Evolutionary conservation across 2,329 filamentous ascomycete genomes (phyloP), one percentile per base, ranked within the genome.

Genomic region (Beauveria sp.): DNA sequence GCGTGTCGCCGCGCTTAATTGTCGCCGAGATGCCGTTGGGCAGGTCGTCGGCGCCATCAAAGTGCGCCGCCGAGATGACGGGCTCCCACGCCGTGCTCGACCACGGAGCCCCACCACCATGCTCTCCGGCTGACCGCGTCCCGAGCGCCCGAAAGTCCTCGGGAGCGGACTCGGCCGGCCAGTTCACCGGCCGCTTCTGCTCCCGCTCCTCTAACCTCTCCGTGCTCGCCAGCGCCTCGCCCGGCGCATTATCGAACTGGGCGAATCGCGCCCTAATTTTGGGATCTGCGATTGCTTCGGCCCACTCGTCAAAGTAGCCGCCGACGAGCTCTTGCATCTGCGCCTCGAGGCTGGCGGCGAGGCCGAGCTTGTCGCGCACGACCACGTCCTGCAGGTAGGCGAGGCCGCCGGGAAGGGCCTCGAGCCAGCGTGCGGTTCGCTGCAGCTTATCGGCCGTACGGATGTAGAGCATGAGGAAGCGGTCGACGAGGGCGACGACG

Each of bases 401-500:
- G 74, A 96, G 87, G 1, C 92, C 92, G 6, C 91, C 92, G 0
- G 92, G 91, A 0, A 96, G 81, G 58, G 82, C 83, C 73, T 96
- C 92, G 43, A 96, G 79, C 92, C 92, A 96, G 26, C 91, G 83
- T 0, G 92, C 92, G 28, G 92, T 96, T 55, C 92, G 85, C 74
- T 96, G 91, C 0, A 96, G 84, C 70, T 90, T 92, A 77, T 96
- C 92, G 50, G 91, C 92, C 0, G 93, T 96, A 66, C 91, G 89
- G 69, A 96, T 95, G 76, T 96, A 96, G 79, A 96, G 93, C 76
- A 93, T 91, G 26, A 96, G 82, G 70, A 95, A 96, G 50, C 93
- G 87, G 72, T 96, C 93, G 3, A 96, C 79, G 62, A 96, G 89
- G 1, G 90, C 86, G 9, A 96, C 81, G 9, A 96, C 87, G 68